Evolutionary conservation across 345 rosid species (phyloP), one percentile per base, ranked within the genome.

Genomic region (Eucalyptus polyanthemos): DNA sequence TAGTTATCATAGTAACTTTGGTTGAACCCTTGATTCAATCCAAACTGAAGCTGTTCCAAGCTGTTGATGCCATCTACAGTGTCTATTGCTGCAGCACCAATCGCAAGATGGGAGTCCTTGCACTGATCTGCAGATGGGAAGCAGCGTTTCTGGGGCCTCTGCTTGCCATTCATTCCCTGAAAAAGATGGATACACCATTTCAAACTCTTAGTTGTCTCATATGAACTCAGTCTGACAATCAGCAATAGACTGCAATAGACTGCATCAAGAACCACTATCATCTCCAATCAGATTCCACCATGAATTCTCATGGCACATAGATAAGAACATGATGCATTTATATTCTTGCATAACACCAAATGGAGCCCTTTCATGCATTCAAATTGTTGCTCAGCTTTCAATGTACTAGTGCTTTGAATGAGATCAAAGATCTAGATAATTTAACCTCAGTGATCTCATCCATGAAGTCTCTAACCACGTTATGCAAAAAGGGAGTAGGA

Each of bases 21-120:
- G 80, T 94, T 98, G 89, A 94, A 94, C 69, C 94, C 96, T 90
- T 92, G 96, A 62, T 94, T 96, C 90, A 95, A 88, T 90, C 96
- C 99, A 92, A 90, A 97, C 86, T 93, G 96, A 92, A 91, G 92
- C 88, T 93, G 96, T 45, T 96, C 97, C 93, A 94, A 88, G 51
- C 92, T 94, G 89, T 90, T 67, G 45, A 91, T 89, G 89, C 93
- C 96, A 89, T 92, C 95, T 47, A 92, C 88, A 88, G 91, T 92
- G 93, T 90, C 93, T 60, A 91, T 58, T 45, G 87, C 54, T 89
- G 90, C 56, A 80, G 42, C 54, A 34, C 87, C 93, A 88, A 88
- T 90, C 49, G 92, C 94, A 40, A 93, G 89, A 58, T 94, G 91
- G 42, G 95, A 89, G 65, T 92, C 93, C 92, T 95, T 96, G 95